Evolutionary conservation across 148 eudicot species (phyloP), one percentile per base, ranked within the genome.

Genomic region (Rhododendron henanense): DNA sequence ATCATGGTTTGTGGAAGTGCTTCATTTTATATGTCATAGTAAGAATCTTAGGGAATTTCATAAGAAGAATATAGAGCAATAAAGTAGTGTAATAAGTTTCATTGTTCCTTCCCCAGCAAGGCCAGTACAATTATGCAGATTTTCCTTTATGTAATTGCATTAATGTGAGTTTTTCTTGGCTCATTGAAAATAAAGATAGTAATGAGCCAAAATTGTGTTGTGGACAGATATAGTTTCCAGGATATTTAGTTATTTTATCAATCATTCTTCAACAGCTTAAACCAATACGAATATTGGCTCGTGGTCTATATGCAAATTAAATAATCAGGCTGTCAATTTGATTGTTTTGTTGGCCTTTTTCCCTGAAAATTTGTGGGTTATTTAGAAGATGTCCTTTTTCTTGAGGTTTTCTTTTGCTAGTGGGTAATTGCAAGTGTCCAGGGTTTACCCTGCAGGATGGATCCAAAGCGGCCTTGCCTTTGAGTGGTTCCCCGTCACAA

Each of bases 1-100:
- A 63, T 21, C 63, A 41, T 53, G 71, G 28, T 23, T n/a, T 80
- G 33, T 83, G 44, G 79, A 28, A 67, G 73, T 85, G 73, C 84
- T 76, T 21, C 23, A 28, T 53, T 73, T 79, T 59, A 81, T 31
- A 50, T 51, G 57, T 51, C 35, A 51, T 53, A 16, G 14, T 21
- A 81, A 51, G 45, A 28, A 53, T 14, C 3, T 10, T 41, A 57
- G 15, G 71, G 84, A 35, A 81, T 55, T 9, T 35, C n/a, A 13
- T 41, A 81, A 19, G 35, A 16, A 53, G 6, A 33, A 33, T 51
- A 80, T 47, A 48, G 13, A 48, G 51, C 9, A 51, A 35, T 15
- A 7, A 2, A 9, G 25, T 28, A 39, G 41, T 41, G n/a, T 19
- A 39, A 2, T 41, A 21, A 39, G 51, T 19, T 77, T 44, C 28